These are phyloP conservation scores for Syzygium malaccense DNA, from an alignment of 441 rosid genomes.

Conservation along the genomic window DNA sequence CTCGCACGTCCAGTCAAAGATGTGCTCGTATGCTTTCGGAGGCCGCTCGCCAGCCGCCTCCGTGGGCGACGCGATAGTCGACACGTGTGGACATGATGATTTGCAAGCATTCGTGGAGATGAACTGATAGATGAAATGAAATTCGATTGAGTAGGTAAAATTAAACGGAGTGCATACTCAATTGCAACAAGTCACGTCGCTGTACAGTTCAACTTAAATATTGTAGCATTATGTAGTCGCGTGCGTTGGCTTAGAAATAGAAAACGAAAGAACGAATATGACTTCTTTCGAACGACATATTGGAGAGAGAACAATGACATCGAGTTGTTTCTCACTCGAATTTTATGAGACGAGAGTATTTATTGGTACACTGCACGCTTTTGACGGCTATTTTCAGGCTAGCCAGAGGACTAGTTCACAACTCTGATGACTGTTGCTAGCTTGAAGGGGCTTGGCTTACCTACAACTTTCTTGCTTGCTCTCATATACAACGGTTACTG, in stretches of 20 bases:
- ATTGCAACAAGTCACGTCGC: not conserved
- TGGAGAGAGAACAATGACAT: not conserved
- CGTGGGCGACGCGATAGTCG: not conserved
- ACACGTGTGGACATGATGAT: not conserved
- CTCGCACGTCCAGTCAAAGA: not conserved
- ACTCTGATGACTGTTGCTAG: not conserved
- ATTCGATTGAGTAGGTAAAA: not conserved
- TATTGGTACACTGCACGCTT: not conserved
- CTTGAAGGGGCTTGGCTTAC: not conserved
- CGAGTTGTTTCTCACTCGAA: not conserved
- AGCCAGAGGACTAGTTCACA: not conserved
- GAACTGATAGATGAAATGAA: not conserved
- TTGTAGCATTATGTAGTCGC: not conserved
- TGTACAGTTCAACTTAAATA: not conserved
- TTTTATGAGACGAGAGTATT: not conserved
- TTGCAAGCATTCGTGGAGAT: not conserved
- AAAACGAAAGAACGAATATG: not conserved
- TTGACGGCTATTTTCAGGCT: not conserved
- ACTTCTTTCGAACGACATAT: not conserved
- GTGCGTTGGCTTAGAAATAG: not conserved
- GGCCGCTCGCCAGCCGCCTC: not conserved
- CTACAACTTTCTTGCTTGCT: not conserved
- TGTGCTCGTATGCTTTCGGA: not conserved
- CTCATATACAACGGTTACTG: not conserved
- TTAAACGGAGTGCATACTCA: not conserved